phyloP scores from a whole-genome alignment of 768 basidiomycete genomes.

The Rhizopogon vesiculosus region DNA sequence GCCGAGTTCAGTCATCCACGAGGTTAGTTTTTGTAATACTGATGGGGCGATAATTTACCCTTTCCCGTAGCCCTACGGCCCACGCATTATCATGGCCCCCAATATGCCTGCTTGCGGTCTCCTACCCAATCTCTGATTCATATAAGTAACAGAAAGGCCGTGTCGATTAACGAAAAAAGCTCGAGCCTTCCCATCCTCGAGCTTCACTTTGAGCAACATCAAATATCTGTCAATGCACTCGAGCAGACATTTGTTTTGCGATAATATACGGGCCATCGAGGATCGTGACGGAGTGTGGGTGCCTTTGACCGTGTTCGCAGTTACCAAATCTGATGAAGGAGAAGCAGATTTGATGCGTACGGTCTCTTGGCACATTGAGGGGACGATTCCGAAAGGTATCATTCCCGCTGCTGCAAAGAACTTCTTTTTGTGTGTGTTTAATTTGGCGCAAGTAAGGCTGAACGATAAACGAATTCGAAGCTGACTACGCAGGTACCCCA shows the following conservation, averaged over 20 bases:
- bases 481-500: no score
- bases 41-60: background rate
- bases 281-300: slow-evolving; percentile 72
- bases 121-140: slow-evolving; percentile 69
- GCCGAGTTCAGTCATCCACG: slow-evolving; percentile 26
- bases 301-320: background rate
- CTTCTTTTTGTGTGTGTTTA: no score
- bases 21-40: slow-evolving; percentile 20
- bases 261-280: slow-evolving; percentile 82
- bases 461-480: no score
- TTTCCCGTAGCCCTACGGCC: background rate
- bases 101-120: slow-evolving; percentile 96
- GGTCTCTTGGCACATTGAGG: slow-evolving; percentile 70
- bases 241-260: slow-evolving; percentile 27
- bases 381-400: slow-evolving; percentile 65
- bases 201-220: slow-evolving; percentile 54
- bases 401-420: slow-evolving; percentile 57
- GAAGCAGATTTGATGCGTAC: slow-evolving; percentile 71
- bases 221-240: slow-evolving; percentile 53
- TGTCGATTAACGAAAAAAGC: slow-evolving; percentile 35
- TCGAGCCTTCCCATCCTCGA: slow-evolving; percentile 47
- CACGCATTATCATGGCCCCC: slow-evolving; percentile 66
- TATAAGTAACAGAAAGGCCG: slow-evolving; percentile 58
- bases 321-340: background rate
- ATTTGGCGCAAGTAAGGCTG: no score